Evolutionary conservation across 768 basidiomycete genomes (phyloP).

Genomic region (Boletus edulis): DNA sequence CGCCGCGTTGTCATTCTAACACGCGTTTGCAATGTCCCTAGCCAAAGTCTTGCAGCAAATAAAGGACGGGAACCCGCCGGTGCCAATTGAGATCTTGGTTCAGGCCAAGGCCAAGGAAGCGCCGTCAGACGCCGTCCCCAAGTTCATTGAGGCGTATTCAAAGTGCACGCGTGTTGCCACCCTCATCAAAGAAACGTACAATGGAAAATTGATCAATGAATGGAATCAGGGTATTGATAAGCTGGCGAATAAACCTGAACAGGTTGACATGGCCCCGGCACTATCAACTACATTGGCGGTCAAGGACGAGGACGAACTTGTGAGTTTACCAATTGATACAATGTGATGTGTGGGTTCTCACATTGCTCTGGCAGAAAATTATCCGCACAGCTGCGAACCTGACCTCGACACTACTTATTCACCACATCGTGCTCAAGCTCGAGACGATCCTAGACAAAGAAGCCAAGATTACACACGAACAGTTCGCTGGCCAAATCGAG

Average conservation of each 20-base stretch:
- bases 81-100: slow-evolving; percentile 73
- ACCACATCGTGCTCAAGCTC: slow-evolving; percentile 85
- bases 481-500: slow-evolving; percentile 84
- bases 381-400: slow-evolving; percentile 71
- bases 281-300: slow-evolving; percentile 78
- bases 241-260: slow-evolving; percentile 60
- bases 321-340: slow-evolving; percentile 37
- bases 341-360: slow-evolving; percentile 5
- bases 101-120: slow-evolving; percentile 81
- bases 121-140: slow-evolving; percentile 68
- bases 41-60: slow-evolving; percentile 87
- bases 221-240: slow-evolving; percentile 70
- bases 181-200: slow-evolving; percentile 77
- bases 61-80: slow-evolving; percentile 47
- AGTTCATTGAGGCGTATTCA: slow-evolving; percentile 62
- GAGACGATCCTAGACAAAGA: slow-evolving; percentile 91
- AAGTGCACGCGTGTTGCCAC: slow-evolving; percentile 66
- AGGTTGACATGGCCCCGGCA: slow-evolving; percentile 74
- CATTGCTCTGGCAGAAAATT: slow-evolving; percentile 55
- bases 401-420: slow-evolving; percentile 80
- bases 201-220: slow-evolving; percentile 83
- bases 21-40: slow-evolving; percentile 32
- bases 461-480: slow-evolving; percentile 86
- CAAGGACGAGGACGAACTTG: slow-evolving; percentile 92
- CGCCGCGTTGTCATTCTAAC: slow-evolving; percentile 8